A percentile compares a stretch with the other conserved stretches of the same genome.
phyloP scores from a whole-genome alignment of 1,284 basidiomycete genomes.

The Phlebopus sp. region DNA sequence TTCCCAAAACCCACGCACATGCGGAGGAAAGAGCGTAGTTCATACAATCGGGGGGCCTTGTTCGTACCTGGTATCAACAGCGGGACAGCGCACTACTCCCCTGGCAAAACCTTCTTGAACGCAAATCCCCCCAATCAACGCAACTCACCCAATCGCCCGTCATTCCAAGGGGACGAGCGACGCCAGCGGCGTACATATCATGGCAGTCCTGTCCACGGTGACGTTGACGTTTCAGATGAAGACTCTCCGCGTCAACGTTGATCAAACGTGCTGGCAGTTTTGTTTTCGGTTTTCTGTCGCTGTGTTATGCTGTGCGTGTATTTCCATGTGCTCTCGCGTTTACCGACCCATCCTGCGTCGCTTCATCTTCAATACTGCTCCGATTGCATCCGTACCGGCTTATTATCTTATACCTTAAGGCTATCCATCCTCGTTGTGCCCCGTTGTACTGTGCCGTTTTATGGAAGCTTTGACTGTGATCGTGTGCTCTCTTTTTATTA shows the following conservation, averaged over 20 bases:
- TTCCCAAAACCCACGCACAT: conserved; percentile 80
- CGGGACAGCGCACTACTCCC: conserved; percentile 20
- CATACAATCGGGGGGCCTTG: conserved; percentile 67
- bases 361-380: conserved; percentile 18
- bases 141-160: conserved; percentile 12
- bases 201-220: conserved; percentile 4
- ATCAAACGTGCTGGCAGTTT: neutral
- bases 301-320: conserved; percentile 1
- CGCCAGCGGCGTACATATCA: conserved; percentile 23
- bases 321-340: neutral
- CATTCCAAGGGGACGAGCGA: conserved; percentile 26
- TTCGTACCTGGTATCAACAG: conserved; percentile 48
- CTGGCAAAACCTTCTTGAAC: conserved; percentile 28
- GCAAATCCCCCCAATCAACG: conserved; percentile 23
- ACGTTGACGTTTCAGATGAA: conserved; percentile 11
- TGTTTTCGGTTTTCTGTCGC: neutral
- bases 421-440: conserved; percentile 20
- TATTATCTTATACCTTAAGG: conserved; percentile 34
- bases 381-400: conserved; percentile 27
- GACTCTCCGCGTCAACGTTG: neutral
- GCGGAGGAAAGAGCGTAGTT: conserved; percentile 72
- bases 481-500: conserved; percentile 9
- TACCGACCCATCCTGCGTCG: conserved; percentile 8
- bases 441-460: conserved; percentile 5
- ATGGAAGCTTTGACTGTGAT: conserved; percentile 4